These are phyloP conservation scores for Falciphora oryzae DNA, from an alignment of 2,329 filamentous ascomycete genomes.

Conservation along the genomic window DNA sequence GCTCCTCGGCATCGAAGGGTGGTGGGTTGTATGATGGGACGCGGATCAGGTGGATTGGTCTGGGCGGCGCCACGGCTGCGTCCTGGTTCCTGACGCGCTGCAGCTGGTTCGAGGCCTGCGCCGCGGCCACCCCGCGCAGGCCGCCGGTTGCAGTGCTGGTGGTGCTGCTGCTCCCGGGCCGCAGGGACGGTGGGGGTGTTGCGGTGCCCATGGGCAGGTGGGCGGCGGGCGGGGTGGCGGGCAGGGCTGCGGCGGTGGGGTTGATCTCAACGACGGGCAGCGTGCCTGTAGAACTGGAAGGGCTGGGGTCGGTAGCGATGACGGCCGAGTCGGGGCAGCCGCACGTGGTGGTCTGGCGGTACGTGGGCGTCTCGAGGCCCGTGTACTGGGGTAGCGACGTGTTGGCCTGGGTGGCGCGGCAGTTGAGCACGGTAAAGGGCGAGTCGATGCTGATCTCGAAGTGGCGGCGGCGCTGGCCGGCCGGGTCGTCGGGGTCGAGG, in stretches of 20 bases:
- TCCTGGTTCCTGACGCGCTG: constrained; percentile 27
- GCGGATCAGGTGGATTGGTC: constrained; percentile 80
- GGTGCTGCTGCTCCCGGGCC: constrained; percentile 13
- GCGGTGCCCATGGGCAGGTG: constrained; percentile 35
- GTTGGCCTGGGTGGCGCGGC: constrained; percentile 87
- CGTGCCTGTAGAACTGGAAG: constrained; percentile 54
- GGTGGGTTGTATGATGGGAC: constrained; percentile 84
- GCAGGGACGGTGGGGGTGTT: neutral
- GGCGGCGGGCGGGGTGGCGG: constrained; percentile 49
- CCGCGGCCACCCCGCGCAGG: constrained; percentile 8
- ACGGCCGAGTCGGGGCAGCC: constrained; percentile 47
- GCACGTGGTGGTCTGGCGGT: constrained; percentile 42
- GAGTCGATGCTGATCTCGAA: constrained; percentile 97
- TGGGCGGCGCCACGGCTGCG: constrained; percentile 28
- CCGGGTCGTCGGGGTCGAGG: constrained; percentile 69
- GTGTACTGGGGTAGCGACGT: constrained; percentile 77
- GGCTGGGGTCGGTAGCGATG: constrained; percentile 55
- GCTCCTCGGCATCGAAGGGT: constrained; percentile 74
- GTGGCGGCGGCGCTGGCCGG: constrained; percentile 68
- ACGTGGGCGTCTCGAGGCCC: constrained; percentile 42
- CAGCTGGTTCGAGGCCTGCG: constrained; percentile 24
- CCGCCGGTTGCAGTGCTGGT: constrained; percentile 11
- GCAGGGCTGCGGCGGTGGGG: constrained; percentile 28
- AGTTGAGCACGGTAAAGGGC: constrained; percentile 88
- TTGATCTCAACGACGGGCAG: constrained; percentile 33